Percentiles rank a stretch among this genome's conserved stretches.
These are phyloP conservation scores for Linnemannia elongata DNA, from an alignment of 192 early-diverging fungal genomes.

Conservation along the genomic window DNA sequence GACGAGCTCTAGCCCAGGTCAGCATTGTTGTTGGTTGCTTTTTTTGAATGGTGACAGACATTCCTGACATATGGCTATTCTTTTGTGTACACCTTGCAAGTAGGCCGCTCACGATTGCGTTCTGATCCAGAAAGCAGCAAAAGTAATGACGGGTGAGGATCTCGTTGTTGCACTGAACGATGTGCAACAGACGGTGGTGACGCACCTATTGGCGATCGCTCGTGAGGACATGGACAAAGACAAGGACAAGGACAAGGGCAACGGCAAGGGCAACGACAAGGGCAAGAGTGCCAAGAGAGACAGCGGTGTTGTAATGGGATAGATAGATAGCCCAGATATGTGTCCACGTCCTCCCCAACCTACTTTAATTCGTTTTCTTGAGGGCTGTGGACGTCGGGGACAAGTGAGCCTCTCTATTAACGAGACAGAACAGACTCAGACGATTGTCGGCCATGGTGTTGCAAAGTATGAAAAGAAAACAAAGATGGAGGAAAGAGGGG, in stretches of 20 bases:
- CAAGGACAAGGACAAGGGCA: background rate
- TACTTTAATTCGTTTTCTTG: background rate
- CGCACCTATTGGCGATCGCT: conserved; percentile 14
- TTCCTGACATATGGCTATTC: background rate
- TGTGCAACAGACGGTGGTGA: conserved; percentile 19
- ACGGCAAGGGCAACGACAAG: background rate
- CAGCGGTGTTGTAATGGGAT: background rate
- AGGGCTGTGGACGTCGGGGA: background rate
- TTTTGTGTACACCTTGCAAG: background rate
- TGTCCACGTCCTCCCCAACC: background rate
- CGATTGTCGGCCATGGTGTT: too few relatives aligned
- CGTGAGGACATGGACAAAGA: background rate
- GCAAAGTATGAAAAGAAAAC: too few relatives aligned
- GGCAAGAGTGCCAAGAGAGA: background rate
- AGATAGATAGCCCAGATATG: background rate
- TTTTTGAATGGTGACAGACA: background rate
- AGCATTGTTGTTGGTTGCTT: background rate
- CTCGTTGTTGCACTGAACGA: background rate
- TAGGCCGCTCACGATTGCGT: conserved; percentile 30
- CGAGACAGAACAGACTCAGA: too few relatives aligned
- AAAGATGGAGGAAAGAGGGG: too few relatives aligned
- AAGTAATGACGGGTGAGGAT: conserved; percentile 3
- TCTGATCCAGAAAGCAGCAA: conserved; percentile 9
- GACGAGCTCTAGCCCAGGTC: conserved; percentile 30
- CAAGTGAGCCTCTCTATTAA: too few relatives aligned